Base-by-base conservation (phyloP, 495 filamentous ascomycete species). In the Aspergillus heteromorphus region DNA sequence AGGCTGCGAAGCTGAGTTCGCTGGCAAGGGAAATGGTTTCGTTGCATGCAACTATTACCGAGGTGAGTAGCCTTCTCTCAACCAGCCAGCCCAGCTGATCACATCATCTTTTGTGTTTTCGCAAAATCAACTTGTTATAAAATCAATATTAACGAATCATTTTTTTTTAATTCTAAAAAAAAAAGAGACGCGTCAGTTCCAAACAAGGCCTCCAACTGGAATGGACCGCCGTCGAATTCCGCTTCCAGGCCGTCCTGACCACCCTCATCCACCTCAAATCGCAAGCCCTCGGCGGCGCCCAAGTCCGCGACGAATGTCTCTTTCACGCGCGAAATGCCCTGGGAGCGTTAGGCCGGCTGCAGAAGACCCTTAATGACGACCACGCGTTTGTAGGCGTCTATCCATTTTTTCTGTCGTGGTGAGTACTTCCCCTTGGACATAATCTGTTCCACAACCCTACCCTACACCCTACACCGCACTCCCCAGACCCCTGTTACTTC, bases 391-490 rank as follows among this genome's bases (percentile, higher is more conserved):
- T 65, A 10, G 59, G 65, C 50, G 50, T 58, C 0, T 69, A 64
- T 47, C 66, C 64, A 1, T 66, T 65, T 29, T 71, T 71, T 23
- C 59, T 71, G 5, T 64, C 61, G 8, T 71, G 68, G 65, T 67
- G 58, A 19, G 57, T 8, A 34, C 30, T 31, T 6, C 11, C 23
- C 23, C 27, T 13, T n/a, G 4, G 1, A 30, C 20, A 54, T 31
- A 17, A 25, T 21, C 17, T 30, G 40, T n/a, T n/a, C n/a, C n/a
- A n/a, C n/a, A n/a, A n/a, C n/a, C n/a, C n/a, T n/a, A n/a, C n/a
- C n/a, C n/a, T n/a, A n/a, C n/a, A n/a, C n/a, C n/a, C n/a, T n/a
- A n/a, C n/a, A n/a, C n/a, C n/a, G n/a, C n/a, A n/a, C n/a, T n/a
- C n/a, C n/a, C n/a, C n/a, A n/a, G n/a, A n/a, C n/a, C n/a, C n/a